A percentile compares a stretch with the other conserved stretches of the same genome.
phyloP scores from a whole-genome alignment of 2,329 filamentous ascomycete species.

The Claviceps maximensis region DNA sequence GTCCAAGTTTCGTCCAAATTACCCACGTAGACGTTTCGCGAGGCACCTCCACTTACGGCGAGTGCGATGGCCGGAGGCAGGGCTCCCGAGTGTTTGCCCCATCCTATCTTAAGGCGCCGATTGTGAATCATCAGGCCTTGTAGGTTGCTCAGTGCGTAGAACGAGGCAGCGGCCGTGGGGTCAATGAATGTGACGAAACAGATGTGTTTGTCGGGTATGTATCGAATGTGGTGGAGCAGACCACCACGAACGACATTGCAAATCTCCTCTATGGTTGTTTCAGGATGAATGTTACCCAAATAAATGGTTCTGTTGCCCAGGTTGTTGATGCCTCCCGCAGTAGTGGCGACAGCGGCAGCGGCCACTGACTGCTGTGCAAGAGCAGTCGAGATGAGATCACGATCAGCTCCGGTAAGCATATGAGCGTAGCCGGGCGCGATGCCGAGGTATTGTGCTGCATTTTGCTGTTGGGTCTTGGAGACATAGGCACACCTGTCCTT shows the following conservation, averaged over 20 bases:
- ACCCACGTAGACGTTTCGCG: slow-evolving; percentile 96
- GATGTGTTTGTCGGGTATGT: slow-evolving; percentile 99
- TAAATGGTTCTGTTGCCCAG: slow-evolving; percentile 96
- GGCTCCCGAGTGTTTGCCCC: slow-evolving; percentile 97
- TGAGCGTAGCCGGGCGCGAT: slow-evolving; percentile 95
- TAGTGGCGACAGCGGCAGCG: slow-evolving; percentile 89
- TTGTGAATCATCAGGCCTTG: slow-evolving; percentile 99
- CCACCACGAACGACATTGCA: slow-evolving; percentile 97
- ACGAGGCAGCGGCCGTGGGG: slow-evolving; percentile 90
- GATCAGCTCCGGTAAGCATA: slow-evolving; percentile 89
- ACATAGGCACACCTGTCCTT: slow-evolving; percentile 98
- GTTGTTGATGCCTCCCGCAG: slow-evolving; percentile 93
- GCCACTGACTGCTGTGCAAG: slow-evolving; percentile 95
- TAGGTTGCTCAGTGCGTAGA: slow-evolving; percentile 93
- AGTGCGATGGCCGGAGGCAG: slow-evolving; percentile 90
- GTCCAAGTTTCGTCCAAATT: slow-evolving; percentile 97
- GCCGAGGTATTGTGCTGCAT: slow-evolving; percentile 92
- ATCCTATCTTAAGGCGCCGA: slow-evolving; percentile 91
- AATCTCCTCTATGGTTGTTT: slow-evolving; percentile 98
- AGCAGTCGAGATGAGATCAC: slow-evolving; percentile 90
- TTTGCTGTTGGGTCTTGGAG: slow-evolving; percentile 98
- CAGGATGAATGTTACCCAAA: slow-evolving; percentile 94
- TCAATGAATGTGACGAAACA: slow-evolving; percentile 99
- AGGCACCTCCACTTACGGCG: slow-evolving; percentile 90
- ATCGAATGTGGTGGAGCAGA: slow-evolving; percentile 92